Evolutionary conservation across 768 basidiomycete species (phyloP).

Genomic region (Russula emetica): DNA sequence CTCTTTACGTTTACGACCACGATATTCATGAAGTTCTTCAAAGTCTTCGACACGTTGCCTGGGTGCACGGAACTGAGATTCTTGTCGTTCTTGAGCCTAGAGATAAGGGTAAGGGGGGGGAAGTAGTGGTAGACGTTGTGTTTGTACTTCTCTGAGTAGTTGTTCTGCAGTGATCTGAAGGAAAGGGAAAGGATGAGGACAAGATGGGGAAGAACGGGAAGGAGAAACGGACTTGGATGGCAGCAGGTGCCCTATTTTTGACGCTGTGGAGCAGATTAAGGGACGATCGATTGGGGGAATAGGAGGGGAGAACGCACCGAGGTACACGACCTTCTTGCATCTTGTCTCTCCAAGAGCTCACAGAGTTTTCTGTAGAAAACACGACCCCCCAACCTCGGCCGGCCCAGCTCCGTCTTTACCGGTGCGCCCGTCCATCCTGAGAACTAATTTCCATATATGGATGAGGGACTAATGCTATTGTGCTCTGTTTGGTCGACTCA

Average conservation of each 20-base stretch:
- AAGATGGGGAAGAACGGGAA: not conserved
- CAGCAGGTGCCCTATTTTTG: slow-evolving; percentile 94
- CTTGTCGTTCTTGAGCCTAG: slow-evolving; percentile 96
- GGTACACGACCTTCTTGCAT: slow-evolving; percentile 85
- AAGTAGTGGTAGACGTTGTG: not conserved
- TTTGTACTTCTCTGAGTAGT: slow-evolving; percentile 80
- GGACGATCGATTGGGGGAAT: not conserved
- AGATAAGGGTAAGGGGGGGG: not conserved
- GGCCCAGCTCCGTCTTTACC: not conserved
- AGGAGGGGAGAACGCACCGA: slow-evolving; percentile 41
- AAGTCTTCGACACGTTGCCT: slow-evolving; percentile 96
- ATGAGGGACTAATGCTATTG: slow-evolving; percentile 27
- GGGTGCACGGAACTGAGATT: slow-evolving; percentile 85
- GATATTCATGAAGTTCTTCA: slow-evolving; percentile 86
- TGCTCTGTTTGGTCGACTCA: slow-evolving; percentile 18
- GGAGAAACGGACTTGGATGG: slow-evolving; percentile 64
- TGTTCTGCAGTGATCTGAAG: slow-evolving; percentile 94
- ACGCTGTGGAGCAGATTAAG: slow-evolving; percentile 49
- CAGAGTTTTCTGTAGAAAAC: not conserved
- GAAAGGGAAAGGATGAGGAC: slow-evolving; percentile 27
- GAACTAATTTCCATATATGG: not conserved
- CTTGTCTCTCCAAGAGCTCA: no score
- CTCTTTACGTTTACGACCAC: slow-evolving; percentile 87
- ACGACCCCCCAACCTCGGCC: not conserved
- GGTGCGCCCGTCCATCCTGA: slow-evolving; percentile 1